phyloP scores from a whole-genome alignment of 2,329 filamentous ascomycete species.

The Ciborinia camelliae region DNA sequence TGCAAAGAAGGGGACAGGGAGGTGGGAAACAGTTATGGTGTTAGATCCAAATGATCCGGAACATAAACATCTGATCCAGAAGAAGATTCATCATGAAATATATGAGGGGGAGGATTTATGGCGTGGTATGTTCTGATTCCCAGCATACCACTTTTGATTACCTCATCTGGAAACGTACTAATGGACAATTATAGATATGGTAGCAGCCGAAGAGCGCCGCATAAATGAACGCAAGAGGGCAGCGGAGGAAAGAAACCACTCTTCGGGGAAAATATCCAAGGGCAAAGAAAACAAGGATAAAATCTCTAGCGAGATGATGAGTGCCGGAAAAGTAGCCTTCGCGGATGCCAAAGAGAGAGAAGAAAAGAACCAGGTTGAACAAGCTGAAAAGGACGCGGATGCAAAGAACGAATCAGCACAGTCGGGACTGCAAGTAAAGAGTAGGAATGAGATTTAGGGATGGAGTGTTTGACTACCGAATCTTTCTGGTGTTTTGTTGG shows the following conservation, averaged over 20 bases:
- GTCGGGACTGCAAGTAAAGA: background rate
- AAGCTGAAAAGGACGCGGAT: slow-evolving; percentile 20
- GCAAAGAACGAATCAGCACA: slow-evolving; percentile 14
- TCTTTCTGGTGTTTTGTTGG: background rate
- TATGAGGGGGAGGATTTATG: slow-evolving; percentile 90
- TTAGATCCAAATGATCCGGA: slow-evolving; percentile 77
- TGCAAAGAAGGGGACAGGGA: slow-evolving; percentile 68
- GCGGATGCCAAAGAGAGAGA: slow-evolving; percentile 21
- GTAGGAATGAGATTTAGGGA: background rate
- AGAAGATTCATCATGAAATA: slow-evolving; percentile 80
- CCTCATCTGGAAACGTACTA: slow-evolving; percentile 14
- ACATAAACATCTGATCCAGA: slow-evolving; percentile 81
- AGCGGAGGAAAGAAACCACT: slow-evolving; percentile 43
- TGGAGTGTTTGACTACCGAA: background rate
- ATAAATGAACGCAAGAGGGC: slow-evolving; percentile 50
- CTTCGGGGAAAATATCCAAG: slow-evolving; percentile 43
- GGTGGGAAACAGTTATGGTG: slow-evolving; percentile 82
- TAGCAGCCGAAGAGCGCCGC: slow-evolving; percentile 70
- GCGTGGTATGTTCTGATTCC: slow-evolving; percentile 61
- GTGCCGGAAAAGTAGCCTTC: slow-evolving; percentile 28
- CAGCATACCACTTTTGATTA: background rate
- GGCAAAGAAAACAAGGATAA: slow-evolving; percentile 52
- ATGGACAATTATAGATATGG: slow-evolving; percentile 62
- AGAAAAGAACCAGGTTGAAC: slow-evolving; percentile 20
- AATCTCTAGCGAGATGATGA: slow-evolving; percentile 39